phyloP scores from a whole-genome alignment of 805 yeast genomes.

The Ogataea nakhonphanomensis region DNA sequence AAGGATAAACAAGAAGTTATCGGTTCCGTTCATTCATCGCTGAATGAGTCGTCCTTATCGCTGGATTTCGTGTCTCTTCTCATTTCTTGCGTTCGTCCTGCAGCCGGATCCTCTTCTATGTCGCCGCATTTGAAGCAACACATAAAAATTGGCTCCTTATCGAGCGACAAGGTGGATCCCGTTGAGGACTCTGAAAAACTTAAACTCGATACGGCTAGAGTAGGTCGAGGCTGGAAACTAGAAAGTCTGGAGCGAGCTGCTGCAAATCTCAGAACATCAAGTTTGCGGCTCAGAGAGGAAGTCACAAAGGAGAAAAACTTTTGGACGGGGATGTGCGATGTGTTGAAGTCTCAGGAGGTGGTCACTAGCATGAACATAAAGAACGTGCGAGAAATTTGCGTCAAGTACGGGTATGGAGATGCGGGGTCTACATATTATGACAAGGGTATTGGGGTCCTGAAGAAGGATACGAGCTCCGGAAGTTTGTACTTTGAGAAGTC shows the following conservation, averaged over 20 bases:
- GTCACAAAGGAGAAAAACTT: slow-evolving; percentile 60
- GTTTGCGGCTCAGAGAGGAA: slow-evolving; percentile 49
- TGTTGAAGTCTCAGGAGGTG: slow-evolving; percentile 52
- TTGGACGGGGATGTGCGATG: slow-evolving; percentile 53
- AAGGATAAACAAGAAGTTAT: slow-evolving; percentile 52
- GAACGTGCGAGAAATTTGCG: slow-evolving; percentile 56
- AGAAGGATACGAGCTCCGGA: slow-evolving; percentile 45
- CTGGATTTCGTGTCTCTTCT: slow-evolving; percentile 83
- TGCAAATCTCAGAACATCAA: slow-evolving; percentile 47
- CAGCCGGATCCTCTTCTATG: slow-evolving; percentile 82
- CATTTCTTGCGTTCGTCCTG: slow-evolving; percentile 77
- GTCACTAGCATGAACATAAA: slow-evolving; percentile 65
- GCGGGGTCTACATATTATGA: slow-evolving; percentile 78
- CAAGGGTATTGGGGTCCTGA: slow-evolving; percentile 71
- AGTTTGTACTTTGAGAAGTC: slow-evolving; percentile 37
- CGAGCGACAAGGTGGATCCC: slow-evolving; percentile 40
- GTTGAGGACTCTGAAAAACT: slow-evolving; percentile 20
- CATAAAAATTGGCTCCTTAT: slow-evolving; percentile 73
- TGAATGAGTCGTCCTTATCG: slow-evolving; percentile 85
- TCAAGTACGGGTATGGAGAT: slow-evolving; percentile 88
- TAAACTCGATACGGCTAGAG: slow-evolving; percentile 30
- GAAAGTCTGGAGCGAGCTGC: slow-evolving; percentile 61
- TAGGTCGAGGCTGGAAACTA: slow-evolving; percentile 82
- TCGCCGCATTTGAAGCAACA: slow-evolving; percentile 76
- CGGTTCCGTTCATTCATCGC: slow-evolving; percentile 56